A percentile compares a stretch with the other conserved stretches of the same genome.
Conservation (phyloP, 2,329 filamentous ascomycete genomes). For the Chaetoscypha palmicola region DNA sequence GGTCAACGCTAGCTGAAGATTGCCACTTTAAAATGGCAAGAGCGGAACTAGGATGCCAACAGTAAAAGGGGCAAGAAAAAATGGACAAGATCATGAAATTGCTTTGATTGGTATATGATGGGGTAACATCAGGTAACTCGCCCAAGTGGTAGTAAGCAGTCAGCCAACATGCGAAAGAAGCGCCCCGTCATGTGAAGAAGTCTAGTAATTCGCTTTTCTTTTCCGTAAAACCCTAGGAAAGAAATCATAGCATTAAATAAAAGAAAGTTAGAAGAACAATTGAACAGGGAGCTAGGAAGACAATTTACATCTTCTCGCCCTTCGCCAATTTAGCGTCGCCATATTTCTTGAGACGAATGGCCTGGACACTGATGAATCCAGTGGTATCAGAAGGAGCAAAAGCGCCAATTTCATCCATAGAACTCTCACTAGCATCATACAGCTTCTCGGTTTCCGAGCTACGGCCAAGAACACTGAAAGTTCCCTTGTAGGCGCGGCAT, state of each 20-base stretch:
- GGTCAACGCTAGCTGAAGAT: not conserved
- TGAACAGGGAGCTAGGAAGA: not conserved
- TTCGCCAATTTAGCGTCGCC: slow-evolving; percentile 73
- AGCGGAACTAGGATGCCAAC: not conserved
- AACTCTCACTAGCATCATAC: slow-evolving; percentile 58
- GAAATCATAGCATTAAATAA: not conserved
- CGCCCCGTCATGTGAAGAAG: not conserved
- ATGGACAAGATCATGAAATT: not conserved
- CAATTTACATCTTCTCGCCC: slow-evolving; percentile 55
- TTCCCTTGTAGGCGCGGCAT: slow-evolving; percentile 61
- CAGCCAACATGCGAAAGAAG: not conserved
- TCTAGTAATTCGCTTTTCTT: slow-evolving; percentile 2
- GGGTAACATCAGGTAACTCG: slow-evolving; percentile 3
- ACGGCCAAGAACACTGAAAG: slow-evolving; percentile 51
- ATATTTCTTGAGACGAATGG: slow-evolving; percentile 56
- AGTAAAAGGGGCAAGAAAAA: not conserved
- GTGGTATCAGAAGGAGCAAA: slow-evolving; percentile 61
- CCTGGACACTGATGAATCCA: slow-evolving; percentile 58
- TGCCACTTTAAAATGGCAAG: not conserved
- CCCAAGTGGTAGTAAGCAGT: not conserved
- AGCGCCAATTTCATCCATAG: slow-evolving; percentile 65
- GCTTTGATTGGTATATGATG: slow-evolving; percentile 4
- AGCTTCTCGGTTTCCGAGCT: slow-evolving; percentile 61
- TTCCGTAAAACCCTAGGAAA: not conserved
- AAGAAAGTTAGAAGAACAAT: not conserved